Evolutionary conservation across 2,329 filamentous ascomycete genomes (phyloP).

Genomic region (Sarocladiaceae sp.): DNA sequence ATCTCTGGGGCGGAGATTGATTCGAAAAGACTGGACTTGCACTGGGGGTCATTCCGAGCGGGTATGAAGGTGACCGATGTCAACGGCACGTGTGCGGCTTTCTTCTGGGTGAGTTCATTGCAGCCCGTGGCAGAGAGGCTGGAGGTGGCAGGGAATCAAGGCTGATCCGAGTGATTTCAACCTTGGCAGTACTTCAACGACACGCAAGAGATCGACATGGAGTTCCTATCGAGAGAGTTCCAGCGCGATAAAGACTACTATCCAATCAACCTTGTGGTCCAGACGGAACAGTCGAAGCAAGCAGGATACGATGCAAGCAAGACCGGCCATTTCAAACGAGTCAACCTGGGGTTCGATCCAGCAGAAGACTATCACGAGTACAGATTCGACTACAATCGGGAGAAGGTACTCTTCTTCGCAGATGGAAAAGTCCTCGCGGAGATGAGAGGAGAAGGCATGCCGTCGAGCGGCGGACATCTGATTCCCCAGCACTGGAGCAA

Average conservation of each 20-base stretch:
- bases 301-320: slow-evolving; percentile 59
- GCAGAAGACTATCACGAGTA: slow-evolving; percentile 69
- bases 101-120: slow-evolving; percentile 63
- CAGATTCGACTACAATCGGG: slow-evolving; percentile 68
- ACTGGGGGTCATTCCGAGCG: slow-evolving; percentile 67
- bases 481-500: slow-evolving; percentile 78
- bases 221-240: slow-evolving; percentile 68
- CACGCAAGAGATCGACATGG: slow-evolving; percentile 77
- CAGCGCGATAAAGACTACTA: slow-evolving; percentile 43
- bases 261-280: slow-evolving; percentile 71
- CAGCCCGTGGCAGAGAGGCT: too few relatives aligned
- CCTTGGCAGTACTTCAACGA: slow-evolving; percentile 65
- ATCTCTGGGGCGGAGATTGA: slow-evolving; percentile 63
- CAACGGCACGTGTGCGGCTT: slow-evolving; percentile 69
- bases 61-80: slow-evolving; percentile 59
- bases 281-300: slow-evolving; percentile 55
- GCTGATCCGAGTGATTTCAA: slow-evolving; percentile 8
- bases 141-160: background rate
- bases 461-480: slow-evolving; percentile 58
- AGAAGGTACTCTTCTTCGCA: slow-evolving; percentile 63
- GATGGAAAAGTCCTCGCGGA: slow-evolving; percentile 55
- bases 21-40: slow-evolving; percentile 54
- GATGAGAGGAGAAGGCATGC: slow-evolving; percentile 55
- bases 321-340: slow-evolving; percentile 53
- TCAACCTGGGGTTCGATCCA: slow-evolving; percentile 63